Percentiles rank a stretch among this genome's conserved stretches.
These are phyloP conservation scores for Pleurotus cornucopiae DNA, from an alignment of 768 basidiomycete species.

Conservation along the genomic window DNA sequence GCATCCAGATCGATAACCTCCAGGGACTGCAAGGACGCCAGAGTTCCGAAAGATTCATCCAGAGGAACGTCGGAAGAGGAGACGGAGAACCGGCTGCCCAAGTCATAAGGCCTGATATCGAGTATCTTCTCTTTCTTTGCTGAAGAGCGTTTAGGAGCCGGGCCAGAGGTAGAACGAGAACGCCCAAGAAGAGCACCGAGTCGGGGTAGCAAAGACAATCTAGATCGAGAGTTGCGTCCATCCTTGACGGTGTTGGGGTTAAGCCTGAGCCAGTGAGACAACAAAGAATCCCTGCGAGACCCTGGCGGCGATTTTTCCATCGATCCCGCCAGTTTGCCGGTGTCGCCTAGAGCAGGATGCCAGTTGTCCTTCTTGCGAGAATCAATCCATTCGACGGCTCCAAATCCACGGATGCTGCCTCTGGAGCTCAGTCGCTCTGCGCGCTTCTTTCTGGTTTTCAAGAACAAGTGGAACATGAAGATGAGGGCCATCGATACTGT, in stretches of 20 bases:
- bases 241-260: not conserved
- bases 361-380: not conserved
- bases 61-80: not conserved
- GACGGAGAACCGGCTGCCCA: conserved; percentile 2
- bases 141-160: not conserved
- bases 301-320: not conserved
- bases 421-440: not conserved
- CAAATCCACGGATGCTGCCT: conserved; percentile 4
- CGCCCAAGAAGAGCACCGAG: conserved; percentile 1
- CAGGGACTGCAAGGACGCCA: conserved; percentile 1
- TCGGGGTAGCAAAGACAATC: not conserved
- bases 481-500: not conserved
- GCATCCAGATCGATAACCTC: conserved; percentile 1
- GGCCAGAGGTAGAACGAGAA: not conserved
- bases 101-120: conserved; percentile 2
- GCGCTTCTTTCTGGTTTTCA: not conserved
- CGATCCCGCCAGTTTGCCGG: no score
- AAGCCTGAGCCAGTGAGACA: conserved; percentile 4
- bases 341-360: conserved; percentile 3
- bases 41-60: not conserved
- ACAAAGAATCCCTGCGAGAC: not conserved
- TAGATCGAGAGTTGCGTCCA: not conserved
- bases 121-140: not conserved
- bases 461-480: not conserved
- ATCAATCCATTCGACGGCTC: conserved; percentile 6